phyloP scores from a whole-genome alignment of 352 stramenopile species.

The Thalassiosira ordinaria region DNA sequence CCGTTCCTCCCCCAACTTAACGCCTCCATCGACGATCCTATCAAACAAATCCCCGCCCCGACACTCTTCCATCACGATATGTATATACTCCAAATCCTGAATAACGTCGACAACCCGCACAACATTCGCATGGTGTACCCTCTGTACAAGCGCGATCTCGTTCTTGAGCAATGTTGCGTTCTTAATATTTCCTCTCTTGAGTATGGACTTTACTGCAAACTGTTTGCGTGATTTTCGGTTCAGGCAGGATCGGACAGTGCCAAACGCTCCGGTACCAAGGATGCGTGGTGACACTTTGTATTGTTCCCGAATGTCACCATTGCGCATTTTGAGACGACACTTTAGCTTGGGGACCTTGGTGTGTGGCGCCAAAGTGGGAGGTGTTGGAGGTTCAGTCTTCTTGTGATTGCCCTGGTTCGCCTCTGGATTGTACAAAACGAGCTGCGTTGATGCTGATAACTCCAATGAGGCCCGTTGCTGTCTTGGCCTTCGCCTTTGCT shows the following conservation, averaged over 20 bases:
- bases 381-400: background rate
- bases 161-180: conserved; percentile 37
- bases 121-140: conserved; percentile 37
- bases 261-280: conserved; percentile 30
- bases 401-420: background rate
- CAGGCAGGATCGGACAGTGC: conserved; percentile 32
- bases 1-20: conserved; percentile 24
- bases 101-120: conserved; percentile 35
- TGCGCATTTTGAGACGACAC: conserved; percentile 20
- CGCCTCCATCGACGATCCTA: conserved; percentile 35
- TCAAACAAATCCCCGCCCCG: conserved; percentile 52
- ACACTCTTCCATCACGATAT: conserved; percentile 54
- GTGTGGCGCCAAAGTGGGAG: too few species aligned
- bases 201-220: conserved; percentile 42
- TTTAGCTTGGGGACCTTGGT: too few species aligned
- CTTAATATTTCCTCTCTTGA: conserved; percentile 21
- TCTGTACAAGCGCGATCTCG: conserved; percentile 42
- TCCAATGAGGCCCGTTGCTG: background rate
- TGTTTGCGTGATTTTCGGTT: conserved; percentile 18
- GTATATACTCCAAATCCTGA: conserved; percentile 41
- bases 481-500: background rate
- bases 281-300: conserved; percentile 36
- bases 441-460: background rate
- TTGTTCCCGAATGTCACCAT: conserved; percentile 7
- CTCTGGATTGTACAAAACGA: conserved; percentile 1